Evolutionary conservation across 2,329 filamentous ascomycete species (phyloP).

Genomic region (Fusarium acutatum): DNA sequence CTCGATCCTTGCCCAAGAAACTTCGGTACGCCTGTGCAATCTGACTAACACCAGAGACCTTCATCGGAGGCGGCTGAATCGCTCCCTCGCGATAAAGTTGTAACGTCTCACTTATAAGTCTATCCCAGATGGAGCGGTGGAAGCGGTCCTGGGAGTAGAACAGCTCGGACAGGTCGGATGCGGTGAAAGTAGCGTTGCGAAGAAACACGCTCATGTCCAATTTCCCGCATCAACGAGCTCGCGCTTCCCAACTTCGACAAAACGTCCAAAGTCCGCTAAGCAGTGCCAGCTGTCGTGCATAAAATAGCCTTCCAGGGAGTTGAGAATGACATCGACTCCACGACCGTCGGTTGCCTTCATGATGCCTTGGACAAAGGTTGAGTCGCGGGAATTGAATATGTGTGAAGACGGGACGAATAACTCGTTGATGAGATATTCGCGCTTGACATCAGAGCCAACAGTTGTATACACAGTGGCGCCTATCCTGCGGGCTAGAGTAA

Average conservation of each 20-base stretch:
- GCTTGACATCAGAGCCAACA: neutral
- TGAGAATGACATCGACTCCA: neutral
- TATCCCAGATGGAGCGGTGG: neutral
- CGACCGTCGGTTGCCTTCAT: accelerated
- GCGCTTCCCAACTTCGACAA: neutral
- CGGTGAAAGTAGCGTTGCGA: neutral
- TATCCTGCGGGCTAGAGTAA: neutral
- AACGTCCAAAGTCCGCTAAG: neutral
- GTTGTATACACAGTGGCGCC: neutral
- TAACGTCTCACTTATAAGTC: neutral
- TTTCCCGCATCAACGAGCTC: neutral
- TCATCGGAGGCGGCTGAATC: neutral
- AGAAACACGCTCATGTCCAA: neutral
- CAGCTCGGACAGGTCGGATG: neutral
- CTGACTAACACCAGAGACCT: neutral
- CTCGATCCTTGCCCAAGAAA: neutral
- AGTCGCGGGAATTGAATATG: neutral
- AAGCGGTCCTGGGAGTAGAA: neutral
- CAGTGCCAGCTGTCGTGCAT: neutral
- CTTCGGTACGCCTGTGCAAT: neutral
- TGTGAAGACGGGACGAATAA: neutral
- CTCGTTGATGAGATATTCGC: neutral
- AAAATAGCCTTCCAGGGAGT: neutral
- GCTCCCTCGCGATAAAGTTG: neutral
- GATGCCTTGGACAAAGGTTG: neutral